Evolutionary conservation across 768 basidiomycete genomes (phyloP), one percentile per base, ranked within the genome.

Genomic region (Boletellus ananiceps): DNA sequence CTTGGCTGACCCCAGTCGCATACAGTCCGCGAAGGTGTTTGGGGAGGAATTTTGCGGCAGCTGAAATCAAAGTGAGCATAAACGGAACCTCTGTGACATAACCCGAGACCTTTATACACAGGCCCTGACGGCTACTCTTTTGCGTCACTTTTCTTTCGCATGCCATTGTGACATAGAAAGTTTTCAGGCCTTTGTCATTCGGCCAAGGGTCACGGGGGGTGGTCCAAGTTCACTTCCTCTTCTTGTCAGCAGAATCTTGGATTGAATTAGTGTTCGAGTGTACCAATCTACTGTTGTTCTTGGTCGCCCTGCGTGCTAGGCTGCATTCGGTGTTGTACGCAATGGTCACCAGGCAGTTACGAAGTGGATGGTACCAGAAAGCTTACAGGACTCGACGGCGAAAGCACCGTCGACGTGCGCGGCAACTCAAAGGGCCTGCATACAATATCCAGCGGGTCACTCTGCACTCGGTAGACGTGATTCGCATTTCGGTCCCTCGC

Each of bases 151-250:
- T 59, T 71, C 74, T 8, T 82, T 83, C 57, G 65, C 72, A 3
- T 79, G 77, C 52, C 61, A 69, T 18, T 57, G 69, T 43, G 69
- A 81, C 32, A 82, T 84, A 40, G 82, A 83, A 56, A 60, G 79
- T 19, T 83, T 84, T 62, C 80, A 82, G 56, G 81, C 81, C 45
- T 84, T 83, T 51, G 82, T 84, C 12, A 73, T 84, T 44, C 75
- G 82, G 14, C 80, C 83, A 32, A 74, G 81, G 31, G 61, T 84
- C 48, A 69, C 68, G 54, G 80, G 81, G 39, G 68, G 81, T 55
- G 70, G 68, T 1, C 62, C 70, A 9, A 83, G 81, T 53, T 81
- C 80, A 12, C 73, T 84, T 35, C 82, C 83, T 35, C 69, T 83
- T 46, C 53, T 74, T 29, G 72, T 83, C 44, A 74, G 53, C 42